phyloP scores from a whole-genome alignment of 306 rosid species.

The Dryas octopetala region DNA sequence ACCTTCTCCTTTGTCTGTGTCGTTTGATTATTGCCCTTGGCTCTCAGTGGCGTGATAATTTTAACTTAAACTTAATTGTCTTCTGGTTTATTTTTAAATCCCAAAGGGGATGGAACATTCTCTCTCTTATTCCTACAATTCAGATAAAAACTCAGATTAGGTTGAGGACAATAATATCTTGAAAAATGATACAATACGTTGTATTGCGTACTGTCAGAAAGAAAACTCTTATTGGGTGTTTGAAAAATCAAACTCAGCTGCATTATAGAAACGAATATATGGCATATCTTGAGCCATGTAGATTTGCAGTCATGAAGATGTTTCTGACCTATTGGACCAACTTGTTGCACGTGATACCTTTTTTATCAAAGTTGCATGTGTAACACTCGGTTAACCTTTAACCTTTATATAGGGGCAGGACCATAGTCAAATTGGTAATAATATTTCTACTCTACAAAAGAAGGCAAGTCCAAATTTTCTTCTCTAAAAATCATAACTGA shows the following conservation, averaged over 20 bases:
- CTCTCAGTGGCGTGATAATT: constrained; percentile 13
- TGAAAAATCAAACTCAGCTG: constrained; percentile 1
- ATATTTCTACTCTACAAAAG: not conserved
- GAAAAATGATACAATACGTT: not conserved
- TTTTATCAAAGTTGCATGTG: constrained; percentile 9
- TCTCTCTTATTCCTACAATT: constrained; percentile 25
- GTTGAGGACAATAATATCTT: constrained; percentile 11
- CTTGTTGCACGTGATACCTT: constrained; percentile 11
- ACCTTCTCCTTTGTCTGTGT: constrained; percentile 67
- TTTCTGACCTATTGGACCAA: constrained; percentile 33
- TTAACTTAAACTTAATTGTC: constrained; percentile 8
- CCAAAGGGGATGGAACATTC: constrained; percentile 14
- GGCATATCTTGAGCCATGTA: constrained; percentile 25
- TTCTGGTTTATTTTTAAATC: not conserved
- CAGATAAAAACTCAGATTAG: constrained; percentile 40
- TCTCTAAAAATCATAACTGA: not conserved
- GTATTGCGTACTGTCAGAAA: not conserved
- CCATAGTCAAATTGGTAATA: constrained; percentile 1
- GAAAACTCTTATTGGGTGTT: constrained; percentile 17
- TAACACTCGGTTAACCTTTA: constrained; percentile 15
- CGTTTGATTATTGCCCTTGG: constrained; percentile 23
- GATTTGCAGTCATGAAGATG: constrained; percentile 28
- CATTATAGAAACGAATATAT: not conserved
- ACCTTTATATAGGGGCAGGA: no score
- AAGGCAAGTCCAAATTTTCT: not conserved